Percentiles rank a stretch among this genome's conserved stretches.
Conservation (phyloP, 2,329 filamentous ascomycete species). For the Claviceps sp. region DNA sequence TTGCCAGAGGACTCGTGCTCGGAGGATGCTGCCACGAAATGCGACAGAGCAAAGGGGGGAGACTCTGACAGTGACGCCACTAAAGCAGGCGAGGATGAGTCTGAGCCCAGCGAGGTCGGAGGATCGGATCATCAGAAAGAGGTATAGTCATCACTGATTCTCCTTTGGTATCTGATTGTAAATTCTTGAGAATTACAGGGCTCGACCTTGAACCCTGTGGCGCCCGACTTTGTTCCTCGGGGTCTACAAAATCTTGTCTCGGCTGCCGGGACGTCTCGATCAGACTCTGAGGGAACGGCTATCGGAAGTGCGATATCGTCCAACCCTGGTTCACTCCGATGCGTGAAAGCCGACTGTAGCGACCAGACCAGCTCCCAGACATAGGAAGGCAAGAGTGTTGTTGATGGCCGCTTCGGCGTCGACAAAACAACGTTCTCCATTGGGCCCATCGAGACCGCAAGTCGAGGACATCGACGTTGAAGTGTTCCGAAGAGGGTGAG, state of each 20-base stretch:
- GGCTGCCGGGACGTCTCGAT: neutral
- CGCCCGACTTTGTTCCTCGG: conserved; percentile 39
- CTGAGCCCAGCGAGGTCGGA: conserved; percentile 18
- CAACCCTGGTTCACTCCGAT: neutral
- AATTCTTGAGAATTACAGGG: conserved; percentile 28
- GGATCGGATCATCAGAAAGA: conserved; percentile 30
- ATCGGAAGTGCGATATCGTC: neutral
- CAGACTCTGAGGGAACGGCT: neutral
- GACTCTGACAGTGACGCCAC: conserved; percentile 13
- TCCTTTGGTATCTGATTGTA: conserved; percentile 20
- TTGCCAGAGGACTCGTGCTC: conserved; percentile 25
- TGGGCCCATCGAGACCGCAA: neutral
- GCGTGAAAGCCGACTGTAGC: neutral
- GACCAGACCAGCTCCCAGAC: no score
- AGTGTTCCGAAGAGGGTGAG: neutral
- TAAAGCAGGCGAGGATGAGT: conserved; percentile 10
- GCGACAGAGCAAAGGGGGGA: conserved; percentile 14
- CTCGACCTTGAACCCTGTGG: conserved; percentile 41
- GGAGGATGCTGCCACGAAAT: conserved; percentile 21
- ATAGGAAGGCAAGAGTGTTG: neutral
- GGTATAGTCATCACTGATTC: conserved; percentile 22
- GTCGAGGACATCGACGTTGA: neutral
- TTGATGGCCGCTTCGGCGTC: neutral
- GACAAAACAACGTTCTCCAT: neutral
- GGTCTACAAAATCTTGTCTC: neutral